Evolutionary conservation across 1,139 yeast genomes (phyloP).

Genomic region (Nakaseomyces sp.): DNA sequence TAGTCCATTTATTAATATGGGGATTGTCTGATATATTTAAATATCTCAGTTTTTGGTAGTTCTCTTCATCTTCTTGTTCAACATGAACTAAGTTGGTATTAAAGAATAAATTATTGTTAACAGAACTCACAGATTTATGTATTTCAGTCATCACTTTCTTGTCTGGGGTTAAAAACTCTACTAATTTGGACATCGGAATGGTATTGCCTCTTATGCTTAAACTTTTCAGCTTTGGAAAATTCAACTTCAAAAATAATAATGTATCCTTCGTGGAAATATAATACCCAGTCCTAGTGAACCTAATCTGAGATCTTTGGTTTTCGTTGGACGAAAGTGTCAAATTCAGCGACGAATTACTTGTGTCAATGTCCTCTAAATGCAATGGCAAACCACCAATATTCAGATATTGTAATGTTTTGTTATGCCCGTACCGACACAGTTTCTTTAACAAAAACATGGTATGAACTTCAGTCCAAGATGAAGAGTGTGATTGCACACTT

Average conservation of each 20-base stretch:
- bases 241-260: slow-evolving; percentile 45
- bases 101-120: background rate
- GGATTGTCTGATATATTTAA: slow-evolving; percentile 47
- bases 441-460: slow-evolving; percentile 49
- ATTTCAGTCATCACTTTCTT: slow-evolving; percentile 10
- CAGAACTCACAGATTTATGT: slow-evolving; percentile 10
- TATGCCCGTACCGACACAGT: slow-evolving; percentile 33
- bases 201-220: slow-evolving; percentile 54
- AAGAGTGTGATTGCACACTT: slow-evolving; percentile 62
- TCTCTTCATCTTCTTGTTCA: slow-evolving; percentile 1
- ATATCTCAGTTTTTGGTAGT: slow-evolving; percentile 34
- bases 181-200: slow-evolving; percentile 42
- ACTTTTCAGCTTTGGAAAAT: slow-evolving; percentile 49
- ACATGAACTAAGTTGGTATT: no score
- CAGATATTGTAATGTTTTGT: slow-evolving; percentile 37
- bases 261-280: slow-evolving; percentile 36
- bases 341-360: slow-evolving; percentile 29
- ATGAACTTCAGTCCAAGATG: slow-evolving; percentile 53
- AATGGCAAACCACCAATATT: slow-evolving; percentile 69
- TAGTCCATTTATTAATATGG: slow-evolving; percentile 42
- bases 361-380: slow-evolving; percentile 16
- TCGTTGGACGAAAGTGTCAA: background rate
- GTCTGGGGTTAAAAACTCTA: slow-evolving; percentile 38
- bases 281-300: slow-evolving; percentile 16
- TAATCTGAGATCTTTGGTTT: slow-evolving; percentile 2